Evolutionary conservation across 1,139 yeast species (phyloP).

Genomic region (Yarrowia galli): DNA sequence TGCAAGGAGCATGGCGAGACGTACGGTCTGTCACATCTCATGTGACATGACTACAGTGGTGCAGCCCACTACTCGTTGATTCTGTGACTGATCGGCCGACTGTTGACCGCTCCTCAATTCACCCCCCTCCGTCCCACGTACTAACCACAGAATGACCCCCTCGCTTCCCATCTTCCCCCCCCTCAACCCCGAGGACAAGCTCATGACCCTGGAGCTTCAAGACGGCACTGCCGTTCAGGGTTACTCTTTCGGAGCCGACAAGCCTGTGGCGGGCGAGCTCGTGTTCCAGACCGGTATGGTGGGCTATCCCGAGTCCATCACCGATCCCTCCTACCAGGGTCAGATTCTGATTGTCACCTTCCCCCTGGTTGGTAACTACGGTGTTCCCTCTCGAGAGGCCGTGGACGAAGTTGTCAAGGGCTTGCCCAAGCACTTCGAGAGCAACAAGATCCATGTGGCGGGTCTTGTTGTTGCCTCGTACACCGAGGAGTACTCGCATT

Average conservation of each 20-base stretch:
- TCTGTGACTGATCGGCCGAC: no score
- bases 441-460: slow-evolving; percentile 89
- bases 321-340: slow-evolving; percentile 98
- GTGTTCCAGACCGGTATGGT: slow-evolving; percentile 99
- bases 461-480: slow-evolving; percentile 97
- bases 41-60: no score
- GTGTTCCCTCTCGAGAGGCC: slow-evolving; percentile 90
- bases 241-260: slow-evolving; percentile 96
- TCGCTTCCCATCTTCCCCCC: slow-evolving; percentile 83
- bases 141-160: slow-evolving; percentile 41
- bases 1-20: no score
- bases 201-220: slow-evolving; percentile 89
- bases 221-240: slow-evolving; percentile 93
- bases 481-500: slow-evolving; percentile 95
- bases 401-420: slow-evolving; percentile 76
- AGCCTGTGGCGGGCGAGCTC: slow-evolving; percentile 91
- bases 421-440: slow-evolving; percentile 92
- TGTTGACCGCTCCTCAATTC: not conserved
- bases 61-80: not conserved
- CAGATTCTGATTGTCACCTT: slow-evolving; percentile 96
- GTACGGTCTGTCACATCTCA: no score
- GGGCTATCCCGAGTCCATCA: slow-evolving; percentile 97
- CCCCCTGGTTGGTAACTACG: slow-evolving; percentile 98
- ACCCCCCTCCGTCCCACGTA: not conserved
- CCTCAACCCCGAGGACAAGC: slow-evolving; percentile 77